phyloP scores from a whole-genome alignment of 1,139 yeast genomes.

The Candida pseudoviswanathii region DNA sequence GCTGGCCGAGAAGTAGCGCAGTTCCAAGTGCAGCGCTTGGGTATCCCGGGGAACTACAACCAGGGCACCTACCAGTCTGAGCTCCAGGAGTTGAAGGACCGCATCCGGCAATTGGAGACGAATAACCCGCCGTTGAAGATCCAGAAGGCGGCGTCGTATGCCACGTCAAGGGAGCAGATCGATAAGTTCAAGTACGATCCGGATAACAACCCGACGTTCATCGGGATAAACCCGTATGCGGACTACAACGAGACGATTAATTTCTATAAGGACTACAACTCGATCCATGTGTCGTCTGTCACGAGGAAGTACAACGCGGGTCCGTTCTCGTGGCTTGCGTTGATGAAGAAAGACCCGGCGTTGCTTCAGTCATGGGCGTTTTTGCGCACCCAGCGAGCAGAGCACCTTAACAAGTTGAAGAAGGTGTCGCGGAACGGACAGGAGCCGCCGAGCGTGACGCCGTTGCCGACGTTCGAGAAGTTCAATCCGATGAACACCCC shows the following conservation, averaged over 20 bases:
- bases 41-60: not conserved
- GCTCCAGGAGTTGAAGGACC: conserved; percentile 4
- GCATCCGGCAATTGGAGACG: conserved; percentile 12
- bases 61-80: not conserved
- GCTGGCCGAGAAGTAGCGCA: not conserved
- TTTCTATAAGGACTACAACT: conserved; percentile 34
- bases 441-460: not conserved
- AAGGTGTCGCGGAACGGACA: not conserved
- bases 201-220: conserved; percentile 18
- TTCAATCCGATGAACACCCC: not conserved
- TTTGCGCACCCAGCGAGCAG: conserved; percentile 4
- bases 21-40: conserved; percentile 8
- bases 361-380: conserved; percentile 22
- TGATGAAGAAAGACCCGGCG: conserved; percentile 37
- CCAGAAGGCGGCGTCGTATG: not conserved
- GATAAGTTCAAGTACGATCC: conserved; percentile 12
- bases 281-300: conserved; percentile 25
- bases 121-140: not conserved
- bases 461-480: not conserved
- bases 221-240: conserved; percentile 33
- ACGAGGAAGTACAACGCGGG: conserved; percentile 36
- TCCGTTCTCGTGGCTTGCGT: conserved; percentile 43
- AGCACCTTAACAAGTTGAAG: not conserved
- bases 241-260: conserved; percentile 29
- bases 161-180: conserved; percentile 4